These are phyloP conservation scores for Penicillium macrosclerotiorum DNA, from an alignment of 495 filamentous ascomycete genomes.

Conservation along the genomic window DNA sequence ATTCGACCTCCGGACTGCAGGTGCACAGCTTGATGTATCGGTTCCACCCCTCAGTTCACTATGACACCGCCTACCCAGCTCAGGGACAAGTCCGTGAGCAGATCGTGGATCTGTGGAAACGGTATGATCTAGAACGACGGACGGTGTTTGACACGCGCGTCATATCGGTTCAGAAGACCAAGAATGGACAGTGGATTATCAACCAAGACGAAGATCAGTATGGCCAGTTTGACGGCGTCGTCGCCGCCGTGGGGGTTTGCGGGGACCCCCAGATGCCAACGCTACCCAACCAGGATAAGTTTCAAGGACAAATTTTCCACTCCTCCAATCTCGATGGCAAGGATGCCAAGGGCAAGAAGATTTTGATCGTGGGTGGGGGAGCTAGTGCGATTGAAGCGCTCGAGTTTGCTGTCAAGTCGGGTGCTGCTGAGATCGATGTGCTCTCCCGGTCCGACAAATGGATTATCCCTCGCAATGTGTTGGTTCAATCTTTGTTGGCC, in stretches of 20 bases:
- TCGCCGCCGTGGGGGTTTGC: constrained; percentile 75
- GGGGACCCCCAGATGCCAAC: constrained; percentile 72
- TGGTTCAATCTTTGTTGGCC: constrained; percentile 70
- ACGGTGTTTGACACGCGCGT: constrained; percentile 72
- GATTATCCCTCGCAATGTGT: constrained; percentile 78
- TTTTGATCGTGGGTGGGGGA: constrained; percentile 75
- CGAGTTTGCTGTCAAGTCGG: constrained; percentile 69
- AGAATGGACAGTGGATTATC: constrained; percentile 74
- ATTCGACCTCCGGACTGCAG: constrained; percentile 78
- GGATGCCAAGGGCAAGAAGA: constrained; percentile 65
- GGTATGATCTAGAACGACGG: constrained; percentile 65
- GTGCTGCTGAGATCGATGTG: constrained; percentile 66
- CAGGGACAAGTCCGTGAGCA: constrained; percentile 69
- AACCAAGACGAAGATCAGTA: constrained; percentile 68
- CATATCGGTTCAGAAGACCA: constrained; percentile 63
- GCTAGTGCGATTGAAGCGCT: constrained; percentile 81
- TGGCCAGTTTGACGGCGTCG: constrained; percentile 74
- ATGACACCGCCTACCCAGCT: constrained; percentile 71
- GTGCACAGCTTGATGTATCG: constrained; percentile 87
- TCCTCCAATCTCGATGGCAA: constrained; percentile 72
- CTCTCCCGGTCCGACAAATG: constrained; percentile 81
- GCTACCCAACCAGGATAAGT: constrained; percentile 63
- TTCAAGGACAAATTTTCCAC: constrained; percentile 68
- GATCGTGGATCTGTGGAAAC: constrained; percentile 69
- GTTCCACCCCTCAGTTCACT: constrained; percentile 77